These are phyloP conservation scores for Clavispora phyllophila DNA, from an alignment of 805 yeast genomes.

Conservation along the genomic window DNA sequence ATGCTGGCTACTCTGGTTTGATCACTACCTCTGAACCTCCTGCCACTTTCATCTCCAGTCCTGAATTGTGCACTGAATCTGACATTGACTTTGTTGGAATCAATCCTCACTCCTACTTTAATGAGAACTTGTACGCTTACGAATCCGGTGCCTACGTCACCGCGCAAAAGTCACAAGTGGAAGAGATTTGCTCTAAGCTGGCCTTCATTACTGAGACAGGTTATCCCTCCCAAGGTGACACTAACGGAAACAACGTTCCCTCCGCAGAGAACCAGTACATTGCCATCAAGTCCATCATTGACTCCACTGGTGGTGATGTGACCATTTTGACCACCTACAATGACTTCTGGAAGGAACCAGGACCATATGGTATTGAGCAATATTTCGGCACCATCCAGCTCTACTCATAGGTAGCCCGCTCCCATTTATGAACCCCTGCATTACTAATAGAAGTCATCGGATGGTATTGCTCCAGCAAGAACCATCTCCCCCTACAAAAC, in stretches of 20 bases:
- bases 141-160: constrained; percentile 67
- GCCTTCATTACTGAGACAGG: constrained; percentile 83
- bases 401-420: constrained; percentile 11
- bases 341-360: constrained; percentile 86
- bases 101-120: constrained; percentile 85
- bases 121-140: constrained; percentile 53
- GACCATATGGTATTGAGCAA: constrained; percentile 81
- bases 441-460: background rate
- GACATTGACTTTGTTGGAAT: constrained; percentile 80
- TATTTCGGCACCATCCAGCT: constrained; percentile 64
- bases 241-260: constrained; percentile 74
- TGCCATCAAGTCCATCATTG: constrained; percentile 63
- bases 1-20: constrained; percentile 72
- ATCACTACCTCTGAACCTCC: constrained; percentile 91
- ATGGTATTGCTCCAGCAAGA: background rate
- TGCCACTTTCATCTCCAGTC: constrained; percentile 56
- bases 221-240: constrained; percentile 70
- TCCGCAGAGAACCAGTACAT: constrained; percentile 59
- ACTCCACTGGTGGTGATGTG: constrained; percentile 51
- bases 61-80: constrained; percentile 63
- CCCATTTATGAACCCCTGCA: background rate
- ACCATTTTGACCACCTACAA: constrained; percentile 76
- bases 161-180: constrained; percentile 55
- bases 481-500: background rate
- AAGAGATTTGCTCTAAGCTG: constrained; percentile 49